Base-by-base conservation (phyloP, 306 rosid species). In the Prunus mume region DNA sequence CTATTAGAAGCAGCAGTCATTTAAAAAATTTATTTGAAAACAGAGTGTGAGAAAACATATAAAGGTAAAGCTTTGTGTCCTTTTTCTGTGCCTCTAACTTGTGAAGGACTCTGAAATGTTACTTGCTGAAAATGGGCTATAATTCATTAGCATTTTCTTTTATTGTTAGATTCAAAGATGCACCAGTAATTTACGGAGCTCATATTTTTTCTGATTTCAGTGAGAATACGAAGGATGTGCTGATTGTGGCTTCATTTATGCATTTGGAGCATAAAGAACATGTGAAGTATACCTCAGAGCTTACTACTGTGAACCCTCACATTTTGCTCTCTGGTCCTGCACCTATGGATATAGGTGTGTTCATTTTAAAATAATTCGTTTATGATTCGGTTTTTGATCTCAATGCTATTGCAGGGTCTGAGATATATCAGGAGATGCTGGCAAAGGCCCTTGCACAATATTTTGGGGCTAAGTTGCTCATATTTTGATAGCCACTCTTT, bases 311-410 rank as follows among this genome's bases (percentile, higher is more conserved):
- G 81, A 96, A 93, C 72, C 99, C 99, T 19, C 92, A 97, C 46
- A 90, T 96, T 82, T 85, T 96, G 87, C 98, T 96, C 34, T 96
- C 97, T 64, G 99, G 99, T 75, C 99, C 99, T 56, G 96, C 97
- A 85, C 97, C 98, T 93, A 13, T 76, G 89, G 47, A 27, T 75
- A 7, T 34, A 19, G 38, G 63, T 18, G 20, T 34, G 6, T 69
- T 46, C 52, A 64, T 3, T 73, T 66, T 77, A 46, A 22, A 45
- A 55, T 71, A 50, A 46, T 63, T 24, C 51, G 17, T 68, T 56
- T 58, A 22, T 56, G 63, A 20, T 63, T 24, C 65, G 54, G 43
- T 56, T 18, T 67, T 79, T 66, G 12, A 58, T 69, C 64, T 65
- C 24, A 78, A 80, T 68, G 70, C n/a, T 65, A 68, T 68, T 81